These are phyloP conservation scores for Parascedosporium putredinis DNA, from an alignment of 2,329 filamentous ascomycete genomes.

Conservation along the genomic window DNA sequence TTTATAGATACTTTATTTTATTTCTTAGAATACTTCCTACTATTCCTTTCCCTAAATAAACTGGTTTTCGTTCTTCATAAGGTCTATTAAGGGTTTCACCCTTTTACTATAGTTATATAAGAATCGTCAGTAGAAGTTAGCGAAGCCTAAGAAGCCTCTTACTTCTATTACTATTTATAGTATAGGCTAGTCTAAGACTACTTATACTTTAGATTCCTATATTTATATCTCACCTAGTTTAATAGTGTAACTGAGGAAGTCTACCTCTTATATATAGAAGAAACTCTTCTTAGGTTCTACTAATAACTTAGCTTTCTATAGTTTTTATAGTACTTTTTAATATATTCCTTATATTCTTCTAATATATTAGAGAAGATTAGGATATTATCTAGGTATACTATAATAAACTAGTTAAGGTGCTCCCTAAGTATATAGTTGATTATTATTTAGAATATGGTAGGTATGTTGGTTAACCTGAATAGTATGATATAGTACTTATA, in stretches of 20 bases:
- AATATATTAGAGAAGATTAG: constrained; percentile 9
- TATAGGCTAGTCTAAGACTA: background rate
- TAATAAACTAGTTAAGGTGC: constrained; percentile 10
- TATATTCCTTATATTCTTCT: constrained; percentile 8
- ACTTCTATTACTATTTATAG: background rate
- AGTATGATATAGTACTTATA: constrained; percentile 13
- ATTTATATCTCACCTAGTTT: background rate
- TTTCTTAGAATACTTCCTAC: background rate
- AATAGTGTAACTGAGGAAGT: background rate
- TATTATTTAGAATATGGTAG: constrained; percentile 10
- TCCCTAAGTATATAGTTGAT: constrained; percentile 10
- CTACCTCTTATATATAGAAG: background rate
- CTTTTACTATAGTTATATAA: background rate
- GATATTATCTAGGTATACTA: constrained; percentile 13
- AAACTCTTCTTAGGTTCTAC: background rate
- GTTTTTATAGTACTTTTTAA: background rate
- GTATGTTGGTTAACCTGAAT: constrained; percentile 11
- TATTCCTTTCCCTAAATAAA: background rate
- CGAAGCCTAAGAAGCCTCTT: background rate
- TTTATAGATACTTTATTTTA: background rate
- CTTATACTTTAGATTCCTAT: background rate
- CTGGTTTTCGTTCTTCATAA: background rate
- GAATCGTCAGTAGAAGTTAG: background rate
- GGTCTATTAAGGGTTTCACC: background rate
- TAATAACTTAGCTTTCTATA: background rate